Conservation (phyloP, 1,284 basidiomycete genomes). For the Ganoderma lucidum region DNA sequence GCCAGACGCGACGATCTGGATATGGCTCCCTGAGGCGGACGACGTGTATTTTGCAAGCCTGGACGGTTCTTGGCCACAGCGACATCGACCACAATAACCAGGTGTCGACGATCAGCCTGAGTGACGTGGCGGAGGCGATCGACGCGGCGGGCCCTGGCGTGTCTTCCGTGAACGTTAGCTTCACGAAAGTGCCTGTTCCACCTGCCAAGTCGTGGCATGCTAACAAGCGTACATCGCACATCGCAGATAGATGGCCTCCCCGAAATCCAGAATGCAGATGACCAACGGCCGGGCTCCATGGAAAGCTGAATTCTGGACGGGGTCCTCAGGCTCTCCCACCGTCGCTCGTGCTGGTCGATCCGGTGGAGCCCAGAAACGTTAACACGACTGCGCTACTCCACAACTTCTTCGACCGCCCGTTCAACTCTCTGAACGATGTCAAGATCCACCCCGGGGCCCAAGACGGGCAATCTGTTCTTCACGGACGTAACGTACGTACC, state of each 20-base stretch:
- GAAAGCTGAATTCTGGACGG: no score
- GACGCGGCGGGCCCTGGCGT: constrained; percentile 39
- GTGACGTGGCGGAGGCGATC: constrained; percentile 43
- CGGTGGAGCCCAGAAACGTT: constrained; percentile 60
- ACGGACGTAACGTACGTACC: background rate
- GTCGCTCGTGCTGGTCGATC: constrained; percentile 72
- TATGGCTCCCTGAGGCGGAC: constrained; percentile 66
- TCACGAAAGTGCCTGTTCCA: constrained; percentile 62
- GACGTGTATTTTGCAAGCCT: constrained; percentile 62
- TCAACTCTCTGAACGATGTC: constrained; percentile 63
- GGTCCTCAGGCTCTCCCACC: no score
- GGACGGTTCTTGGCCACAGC: constrained; percentile 50
- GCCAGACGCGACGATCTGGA: constrained; percentile 59
- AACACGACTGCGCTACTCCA: constrained; percentile 44
- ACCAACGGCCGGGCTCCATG: constrained; percentile 75
- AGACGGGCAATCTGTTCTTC: constrained; percentile 48
- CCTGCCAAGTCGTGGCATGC: no score
- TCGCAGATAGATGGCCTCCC: constrained; percentile 56
- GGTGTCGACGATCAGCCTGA: constrained; percentile 47
- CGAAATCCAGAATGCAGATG: constrained; percentile 63
- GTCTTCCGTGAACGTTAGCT: constrained; percentile 59
- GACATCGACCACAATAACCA: constrained; percentile 54
- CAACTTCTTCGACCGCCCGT: constrained; percentile 73
- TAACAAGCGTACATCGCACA: background rate
- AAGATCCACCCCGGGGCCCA: constrained; percentile 72